Evolutionary conservation across 2,329 filamentous ascomycete genomes (phyloP).

Genomic region (Passalora sequoiae): DNA sequence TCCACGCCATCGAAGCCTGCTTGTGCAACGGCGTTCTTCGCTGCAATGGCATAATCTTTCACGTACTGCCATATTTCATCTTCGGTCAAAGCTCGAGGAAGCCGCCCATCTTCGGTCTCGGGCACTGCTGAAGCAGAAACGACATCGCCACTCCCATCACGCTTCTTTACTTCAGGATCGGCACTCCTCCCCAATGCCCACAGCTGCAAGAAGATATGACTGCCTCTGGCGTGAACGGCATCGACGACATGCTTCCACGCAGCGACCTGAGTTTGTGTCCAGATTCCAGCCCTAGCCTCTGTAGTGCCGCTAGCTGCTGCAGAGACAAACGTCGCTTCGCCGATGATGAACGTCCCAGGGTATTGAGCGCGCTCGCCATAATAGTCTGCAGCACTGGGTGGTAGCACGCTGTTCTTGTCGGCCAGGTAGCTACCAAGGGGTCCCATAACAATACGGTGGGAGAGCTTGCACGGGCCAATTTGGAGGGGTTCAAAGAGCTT

Average conservation of each 20-base stretch:
- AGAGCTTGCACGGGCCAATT: slow-evolving; percentile 40
- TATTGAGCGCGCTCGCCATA: slow-evolving; percentile 30
- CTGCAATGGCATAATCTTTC: slow-evolving; percentile 39
- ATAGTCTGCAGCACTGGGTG: slow-evolving; percentile 29
- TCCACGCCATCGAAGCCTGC: slow-evolving; percentile 60
- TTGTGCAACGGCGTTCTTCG: slow-evolving; percentile 40
- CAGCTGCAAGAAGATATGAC: slow-evolving; percentile 44
- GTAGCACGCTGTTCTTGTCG: slow-evolving; percentile 37
- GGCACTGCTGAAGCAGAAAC: slow-evolving; percentile 34
- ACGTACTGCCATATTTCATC: slow-evolving; percentile 34
- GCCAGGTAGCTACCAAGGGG: slow-evolving; percentile 52
- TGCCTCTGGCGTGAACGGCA: slow-evolving; percentile 48
- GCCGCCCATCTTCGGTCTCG: slow-evolving; percentile 33
- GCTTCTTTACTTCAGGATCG: slow-evolving; percentile 28
- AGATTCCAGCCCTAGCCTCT: slow-evolving; percentile 26
- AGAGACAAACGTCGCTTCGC: slow-evolving; percentile 35
- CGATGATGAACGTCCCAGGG: slow-evolving; percentile 33
- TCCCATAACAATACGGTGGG: slow-evolving; percentile 50
- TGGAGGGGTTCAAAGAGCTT: slow-evolving; percentile 40
- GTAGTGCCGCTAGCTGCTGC: slow-evolving; percentile 27
- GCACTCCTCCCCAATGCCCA: slow-evolving; percentile 48
- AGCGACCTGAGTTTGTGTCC: slow-evolving; percentile 38
- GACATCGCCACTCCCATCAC: slow-evolving; percentile 27
- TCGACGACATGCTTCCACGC: slow-evolving; percentile 50
- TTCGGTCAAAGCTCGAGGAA: slow-evolving; percentile 35